Evolutionary conservation across 108 stramenopile genomes (phyloP).

Genomic region (Stephanodiscus minutulus): DNA sequence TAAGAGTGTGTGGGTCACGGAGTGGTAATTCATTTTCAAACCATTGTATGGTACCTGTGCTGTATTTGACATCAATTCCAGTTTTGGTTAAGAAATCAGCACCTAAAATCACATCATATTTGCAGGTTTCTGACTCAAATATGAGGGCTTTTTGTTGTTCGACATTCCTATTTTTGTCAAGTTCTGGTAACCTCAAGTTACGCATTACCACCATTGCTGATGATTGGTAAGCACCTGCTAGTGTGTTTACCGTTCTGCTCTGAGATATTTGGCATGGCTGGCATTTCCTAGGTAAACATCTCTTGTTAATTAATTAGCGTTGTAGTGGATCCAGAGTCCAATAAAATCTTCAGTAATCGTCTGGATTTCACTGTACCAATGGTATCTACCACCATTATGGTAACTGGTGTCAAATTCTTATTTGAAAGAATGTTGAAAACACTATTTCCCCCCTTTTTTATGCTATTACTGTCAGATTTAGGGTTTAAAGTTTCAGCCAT

Average conservation of each 20-base stretch:
- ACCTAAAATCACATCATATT: constrained; percentile 20
- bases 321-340: constrained; percentile 18
- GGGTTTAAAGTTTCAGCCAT: background rate
- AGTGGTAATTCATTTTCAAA: constrained; percentile 6
- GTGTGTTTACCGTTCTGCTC: background rate
- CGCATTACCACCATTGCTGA: constrained; percentile 6
- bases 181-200: constrained; percentile 14
- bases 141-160: constrained; percentile 4
- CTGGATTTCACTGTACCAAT: constrained; percentile 8
- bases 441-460: background rate
- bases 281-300: background rate
- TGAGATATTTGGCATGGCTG: background rate
- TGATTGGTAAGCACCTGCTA: background rate
- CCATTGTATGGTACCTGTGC: constrained; percentile 13
- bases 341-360: constrained; percentile 8
- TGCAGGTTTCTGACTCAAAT: constrained; percentile 15
- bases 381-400: constrained; percentile 14
- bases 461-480: background rate
- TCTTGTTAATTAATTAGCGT: constrained; percentile 11
- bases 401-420: constrained; percentile 1
- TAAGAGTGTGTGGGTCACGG: no score
- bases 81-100: constrained; percentile 17
- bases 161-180: constrained; percentile 25
- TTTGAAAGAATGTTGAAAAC: background rate
- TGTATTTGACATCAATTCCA: constrained; percentile 15